A percentile compares a stretch with the other conserved stretches of the same genome.
phyloP scores from a whole-genome alignment of 2,329 filamentous ascomycete species.

The Penicillium sp. region DNA sequence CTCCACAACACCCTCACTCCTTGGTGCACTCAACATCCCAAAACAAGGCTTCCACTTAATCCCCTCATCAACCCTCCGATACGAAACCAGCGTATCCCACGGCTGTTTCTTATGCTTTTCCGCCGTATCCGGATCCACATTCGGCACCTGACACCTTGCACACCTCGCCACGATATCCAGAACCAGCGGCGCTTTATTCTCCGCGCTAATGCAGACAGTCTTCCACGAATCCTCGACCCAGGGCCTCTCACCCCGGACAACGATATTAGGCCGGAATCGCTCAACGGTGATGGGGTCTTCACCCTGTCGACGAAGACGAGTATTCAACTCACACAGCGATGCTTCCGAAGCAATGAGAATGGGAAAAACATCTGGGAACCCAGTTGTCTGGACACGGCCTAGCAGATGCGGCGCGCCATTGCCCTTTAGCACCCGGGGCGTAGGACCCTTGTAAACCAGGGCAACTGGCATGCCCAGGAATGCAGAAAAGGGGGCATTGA shows the following conservation, averaged over 20 bases:
- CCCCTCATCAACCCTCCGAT: slow-evolving; percentile 55
- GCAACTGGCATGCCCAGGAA: slow-evolving; percentile 55
- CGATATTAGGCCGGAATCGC: slow-evolving; percentile 60
- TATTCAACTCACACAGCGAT: slow-evolving; percentile 56
- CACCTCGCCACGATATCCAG: slow-evolving; percentile 57
- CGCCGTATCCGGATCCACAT: slow-evolving; percentile 60
- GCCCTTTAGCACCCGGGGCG: slow-evolving; percentile 50
- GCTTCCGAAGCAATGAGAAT: slow-evolving; percentile 53
- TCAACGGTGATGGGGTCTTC: slow-evolving; percentile 53
- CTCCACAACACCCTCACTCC: slow-evolving; percentile 50
- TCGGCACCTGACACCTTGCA: slow-evolving; percentile 58
- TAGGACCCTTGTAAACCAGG: slow-evolving; percentile 59
- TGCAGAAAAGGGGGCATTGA: slow-evolving; percentile 51
- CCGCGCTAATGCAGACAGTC: slow-evolving; percentile 39
- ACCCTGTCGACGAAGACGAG: slow-evolving; percentile 42
- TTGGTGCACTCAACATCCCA: slow-evolving; percentile 60
- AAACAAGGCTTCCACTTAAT: slow-evolving; percentile 62
- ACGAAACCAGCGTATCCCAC: slow-evolving; percentile 59
- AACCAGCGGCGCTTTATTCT: slow-evolving; percentile 30
- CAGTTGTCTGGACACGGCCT: slow-evolving; percentile 51
- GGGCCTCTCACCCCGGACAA: slow-evolving; percentile 51
- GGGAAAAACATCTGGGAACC: slow-evolving; percentile 58
- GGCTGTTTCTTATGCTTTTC: slow-evolving; percentile 55
- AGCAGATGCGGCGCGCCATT: slow-evolving; percentile 53
- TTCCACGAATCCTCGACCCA: slow-evolving; percentile 64